Conservation (phyloP, 2,329 filamentous ascomycete species). For the Epichloe sp. region DNA sequence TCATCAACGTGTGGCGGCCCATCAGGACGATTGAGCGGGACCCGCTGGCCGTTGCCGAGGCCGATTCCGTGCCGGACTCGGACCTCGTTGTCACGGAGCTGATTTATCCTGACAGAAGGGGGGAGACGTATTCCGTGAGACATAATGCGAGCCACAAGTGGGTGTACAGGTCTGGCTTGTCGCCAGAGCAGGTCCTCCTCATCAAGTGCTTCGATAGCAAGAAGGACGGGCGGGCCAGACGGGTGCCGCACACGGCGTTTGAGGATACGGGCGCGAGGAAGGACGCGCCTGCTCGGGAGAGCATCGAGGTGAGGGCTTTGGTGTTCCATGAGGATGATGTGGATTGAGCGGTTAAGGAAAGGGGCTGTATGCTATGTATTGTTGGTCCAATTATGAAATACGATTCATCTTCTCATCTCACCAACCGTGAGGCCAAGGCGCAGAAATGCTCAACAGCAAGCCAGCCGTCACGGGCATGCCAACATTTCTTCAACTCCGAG, state of each 20-base stretch:
- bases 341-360: neutral
- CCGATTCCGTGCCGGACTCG: conserved; percentile 32
- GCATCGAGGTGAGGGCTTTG: conserved; percentile 42
- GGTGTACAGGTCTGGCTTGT: conserved; percentile 39
- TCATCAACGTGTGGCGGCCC: conserved; percentile 42
- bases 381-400: too few relatives aligned
- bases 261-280: conserved; percentile 26
- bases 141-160: conserved; percentile 31
- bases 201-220: conserved; percentile 52
- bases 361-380: neutral
- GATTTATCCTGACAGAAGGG: conserved; percentile 35
- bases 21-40: conserved; percentile 35
- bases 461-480: too few relatives aligned
- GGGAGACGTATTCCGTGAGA: conserved; percentile 35
- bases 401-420: too few relatives aligned
- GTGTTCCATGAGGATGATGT: conserved; percentile 25
- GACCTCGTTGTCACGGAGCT: conserved; percentile 36
- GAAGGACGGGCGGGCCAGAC: conserved; percentile 28
- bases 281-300: conserved; percentile 39
- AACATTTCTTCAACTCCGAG: neutral
- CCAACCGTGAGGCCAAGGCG: too few relatives aligned
- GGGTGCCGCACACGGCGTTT: conserved; percentile 45
- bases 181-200: conserved; percentile 39
- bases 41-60: conserved; percentile 40
- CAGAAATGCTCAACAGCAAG: too few relatives aligned